These are phyloP conservation scores for Paraleonurus japonicus DNA, from an alignment of 257 asterid genomes.

Conservation along the genomic window DNA sequence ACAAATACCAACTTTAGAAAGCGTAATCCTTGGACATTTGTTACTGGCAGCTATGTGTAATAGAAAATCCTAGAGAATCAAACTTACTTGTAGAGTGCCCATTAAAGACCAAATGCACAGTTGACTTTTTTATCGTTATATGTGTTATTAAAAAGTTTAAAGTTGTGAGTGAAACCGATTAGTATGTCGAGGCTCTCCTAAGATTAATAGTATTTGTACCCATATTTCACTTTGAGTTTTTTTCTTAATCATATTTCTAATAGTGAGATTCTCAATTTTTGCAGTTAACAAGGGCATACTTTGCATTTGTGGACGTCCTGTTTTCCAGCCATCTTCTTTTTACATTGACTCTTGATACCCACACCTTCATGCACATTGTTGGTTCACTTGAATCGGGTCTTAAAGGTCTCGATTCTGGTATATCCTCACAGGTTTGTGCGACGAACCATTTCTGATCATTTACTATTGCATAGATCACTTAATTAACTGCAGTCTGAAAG, in stretches of 20 bases:
- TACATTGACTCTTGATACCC: slow-evolving; percentile 72
- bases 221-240: slow-evolving; percentile 1
- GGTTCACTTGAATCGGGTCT: slow-evolving; percentile 97
- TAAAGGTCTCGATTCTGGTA: slow-evolving; percentile 82
- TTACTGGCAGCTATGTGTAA: slow-evolving; percentile 5
- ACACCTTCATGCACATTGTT: slow-evolving; percentile 77
- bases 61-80: not conserved
- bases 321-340: slow-evolving; percentile 75
- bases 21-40: not conserved
- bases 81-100: not conserved
- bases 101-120: slow-evolving; percentile 1
- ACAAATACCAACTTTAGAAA: not conserved
- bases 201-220: not conserved
- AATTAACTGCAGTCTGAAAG: slow-evolving; percentile 10
- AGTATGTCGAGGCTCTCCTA: not conserved
- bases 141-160: not conserved
- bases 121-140: not conserved
- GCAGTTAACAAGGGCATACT: slow-evolving; percentile 95
- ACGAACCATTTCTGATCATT: slow-evolving; percentile 10
- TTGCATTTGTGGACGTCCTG: slow-evolving; percentile 84
- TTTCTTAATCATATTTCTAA: slow-evolving; percentile 9
- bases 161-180: slow-evolving; percentile 7
- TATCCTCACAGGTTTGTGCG: slow-evolving; percentile 80
- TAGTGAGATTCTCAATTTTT: slow-evolving; percentile 29
- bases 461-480: slow-evolving; percentile 8